Conservation (phyloP, 2,329 filamentous ascomycete species). For the Fusarium beomiforme region DNA sequence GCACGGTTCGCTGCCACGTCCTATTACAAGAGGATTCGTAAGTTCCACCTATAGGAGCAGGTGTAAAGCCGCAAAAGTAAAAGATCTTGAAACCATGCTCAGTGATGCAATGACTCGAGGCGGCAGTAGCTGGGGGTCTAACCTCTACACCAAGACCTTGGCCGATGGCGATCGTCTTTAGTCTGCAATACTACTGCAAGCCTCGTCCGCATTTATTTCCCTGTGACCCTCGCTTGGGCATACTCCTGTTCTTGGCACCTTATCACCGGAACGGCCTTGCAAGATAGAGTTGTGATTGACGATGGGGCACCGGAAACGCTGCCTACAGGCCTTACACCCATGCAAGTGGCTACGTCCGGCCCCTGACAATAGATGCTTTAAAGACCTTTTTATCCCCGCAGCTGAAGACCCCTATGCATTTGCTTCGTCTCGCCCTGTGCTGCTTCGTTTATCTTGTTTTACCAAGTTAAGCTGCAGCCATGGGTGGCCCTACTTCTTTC, state of each 20-base stretch:
- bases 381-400: neutral
- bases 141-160: neutral
- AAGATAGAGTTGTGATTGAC: neutral
- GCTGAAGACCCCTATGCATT: neutral
- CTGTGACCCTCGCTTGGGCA: neutral
- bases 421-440: neutral
- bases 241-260: neutral
- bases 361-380: neutral
- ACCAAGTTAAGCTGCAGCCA: neutral
- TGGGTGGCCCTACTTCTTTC: constrained; percentile 20
- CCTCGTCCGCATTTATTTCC: neutral
- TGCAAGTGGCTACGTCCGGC: neutral
- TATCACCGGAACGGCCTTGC: neutral
- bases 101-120: neutral
- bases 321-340: neutral
- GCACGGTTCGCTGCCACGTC: neutral
- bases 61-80: too few relatives aligned
- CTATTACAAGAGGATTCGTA: too few relatives aligned
- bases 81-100: neutral
- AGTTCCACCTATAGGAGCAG: neutral
- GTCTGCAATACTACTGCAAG: neutral
- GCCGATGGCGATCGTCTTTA: neutral
- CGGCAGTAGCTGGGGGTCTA: neutral
- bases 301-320: neutral
- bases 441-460: neutral